Conservation (phyloP, 768 basidiomycete genomes). For the Boletus bicolor region DNA sequence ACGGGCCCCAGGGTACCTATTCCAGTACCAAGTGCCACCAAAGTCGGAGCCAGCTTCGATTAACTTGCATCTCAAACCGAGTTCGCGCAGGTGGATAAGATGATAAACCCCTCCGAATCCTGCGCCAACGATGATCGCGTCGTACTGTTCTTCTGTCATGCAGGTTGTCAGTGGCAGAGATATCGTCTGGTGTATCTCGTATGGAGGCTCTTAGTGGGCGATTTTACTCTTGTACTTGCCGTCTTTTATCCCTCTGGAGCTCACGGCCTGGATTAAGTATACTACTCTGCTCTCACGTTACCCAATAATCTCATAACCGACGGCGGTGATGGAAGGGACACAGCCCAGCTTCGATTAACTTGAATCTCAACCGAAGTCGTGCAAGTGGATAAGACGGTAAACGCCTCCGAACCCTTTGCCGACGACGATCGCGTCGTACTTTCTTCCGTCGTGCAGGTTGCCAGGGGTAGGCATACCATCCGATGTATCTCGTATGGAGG, state of each 20-base stretch:
- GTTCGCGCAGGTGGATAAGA: conserved; percentile 5
- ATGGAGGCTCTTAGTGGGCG: background rate
- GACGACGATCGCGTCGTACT: conserved; percentile 6
- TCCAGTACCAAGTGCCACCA: conserved; percentile 19
- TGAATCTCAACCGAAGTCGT: conserved; percentile 1
- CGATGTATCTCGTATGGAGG: too few species aligned
- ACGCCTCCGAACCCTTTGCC: background rate
- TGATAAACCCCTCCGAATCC: conserved; percentile 7
- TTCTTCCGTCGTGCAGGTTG: background rate
- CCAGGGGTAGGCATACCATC: too few species aligned
- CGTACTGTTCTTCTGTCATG: conserved; percentile 3
- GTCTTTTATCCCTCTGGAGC: background rate
- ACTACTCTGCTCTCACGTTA: too few species aligned
- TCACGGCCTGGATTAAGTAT: background rate
- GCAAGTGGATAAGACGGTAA: conserved; percentile 4
- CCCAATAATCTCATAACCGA: background rate
- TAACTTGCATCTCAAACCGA: conserved; percentile 6
- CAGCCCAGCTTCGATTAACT: conserved; percentile 10
- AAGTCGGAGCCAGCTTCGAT: conserved; percentile 9
- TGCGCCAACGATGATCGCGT: conserved; percentile 7
- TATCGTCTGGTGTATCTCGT: background rate
- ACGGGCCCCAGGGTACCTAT: conserved; percentile 12
- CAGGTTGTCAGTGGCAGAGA: background rate
- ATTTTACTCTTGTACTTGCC: background rate
- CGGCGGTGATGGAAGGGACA: background rate